These are phyloP conservation scores for Dioscorea alata DNA, from an alignment of 106 monocot genomes.

Conservation along the genomic window DNA sequence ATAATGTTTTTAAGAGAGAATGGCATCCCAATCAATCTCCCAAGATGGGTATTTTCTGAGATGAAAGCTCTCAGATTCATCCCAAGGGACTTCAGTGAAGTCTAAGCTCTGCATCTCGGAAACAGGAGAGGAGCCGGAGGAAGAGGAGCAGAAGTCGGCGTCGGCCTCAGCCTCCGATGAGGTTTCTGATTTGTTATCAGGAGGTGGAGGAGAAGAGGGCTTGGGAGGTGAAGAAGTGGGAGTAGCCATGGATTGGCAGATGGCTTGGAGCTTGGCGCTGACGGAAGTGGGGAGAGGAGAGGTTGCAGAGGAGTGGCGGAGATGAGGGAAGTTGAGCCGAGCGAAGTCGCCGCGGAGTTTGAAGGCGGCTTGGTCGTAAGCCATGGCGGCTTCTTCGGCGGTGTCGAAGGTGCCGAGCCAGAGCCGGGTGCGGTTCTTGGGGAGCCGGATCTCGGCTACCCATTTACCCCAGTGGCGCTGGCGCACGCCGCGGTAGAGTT, in stretches of 20 bases:
- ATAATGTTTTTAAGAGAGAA: constrained; percentile 14
- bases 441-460: constrained; percentile 76
- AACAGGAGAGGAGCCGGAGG: constrained; percentile 12
- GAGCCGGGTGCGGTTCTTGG: constrained; percentile 52
- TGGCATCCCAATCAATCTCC: constrained; percentile 54
- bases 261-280: constrained; percentile 39
- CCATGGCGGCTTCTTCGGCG: constrained; percentile 61
- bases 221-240: neutral
- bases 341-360: constrained; percentile 61
- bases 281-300: constrained; percentile 31
- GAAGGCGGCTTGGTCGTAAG: constrained; percentile 64
- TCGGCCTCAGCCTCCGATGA: constrained; percentile 12
- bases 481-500: constrained; percentile 73
- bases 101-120: constrained; percentile 37
- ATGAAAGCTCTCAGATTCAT: constrained; percentile 30
- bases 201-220: too few species aligned
- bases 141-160: neutral
- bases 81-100: constrained; percentile 33
- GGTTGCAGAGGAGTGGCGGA: constrained; percentile 9
- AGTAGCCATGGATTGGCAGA: constrained; percentile 25
- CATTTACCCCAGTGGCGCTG: constrained; percentile 85
- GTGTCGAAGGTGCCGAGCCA: constrained; percentile 82
- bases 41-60: constrained; percentile 40
- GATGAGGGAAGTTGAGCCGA: constrained; percentile 48
- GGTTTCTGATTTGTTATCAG: constrained; percentile 14